Base-by-base conservation (phyloP, 2,329 filamentous ascomycete genomes). In the Aspergillus sp. region DNA sequence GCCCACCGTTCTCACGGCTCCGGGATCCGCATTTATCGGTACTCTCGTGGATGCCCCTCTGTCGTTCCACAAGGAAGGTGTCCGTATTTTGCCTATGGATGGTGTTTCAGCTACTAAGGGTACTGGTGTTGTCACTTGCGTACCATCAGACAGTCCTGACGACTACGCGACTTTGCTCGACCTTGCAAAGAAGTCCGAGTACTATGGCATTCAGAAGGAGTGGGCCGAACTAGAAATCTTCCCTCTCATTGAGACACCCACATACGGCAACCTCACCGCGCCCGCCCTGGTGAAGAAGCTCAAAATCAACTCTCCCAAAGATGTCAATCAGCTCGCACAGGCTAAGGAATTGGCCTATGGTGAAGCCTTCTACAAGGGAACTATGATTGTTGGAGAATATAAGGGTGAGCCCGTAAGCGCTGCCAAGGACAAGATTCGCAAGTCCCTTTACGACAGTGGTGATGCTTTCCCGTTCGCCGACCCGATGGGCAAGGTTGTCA, bases 281-380 rank as follows among this genome's bases (percentile, higher is more conserved):
- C 88, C 89, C 63, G 84, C 87, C 66, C 80, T 99, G 58, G 89
- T 96, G 53, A 91, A 97, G 80, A 87, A 95, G 74, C 82, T 97
- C 74, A 98, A 98, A 83, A 99, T 99, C 71, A 88, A 91, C 63
- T 98, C 93, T 12, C 93, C 95, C 61, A 99, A 99, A 77, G 95
- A 99, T 71, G 85, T 88, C 36, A 95, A 90, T 72, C 89, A 93
- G 76, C 86, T 99, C 47, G 89, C 90, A 45, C 89, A 97, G 74
- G 95, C 95, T 45, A 99, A 99, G 79, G 93, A 98, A 65, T 80
- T 96, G 64, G 93, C 95, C 0, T 99, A 99, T 83, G 96, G 95
- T 77, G 93, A 97, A 71, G 95, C 93, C 15, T 98, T 91, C 81
- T 99, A 99, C 80, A 92, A 96, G 78, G 95, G 95, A 64, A 89